These are phyloP conservation scores for Lactarius deliciosus DNA, from an alignment of 768 basidiomycete species.

Conservation along the genomic window DNA sequence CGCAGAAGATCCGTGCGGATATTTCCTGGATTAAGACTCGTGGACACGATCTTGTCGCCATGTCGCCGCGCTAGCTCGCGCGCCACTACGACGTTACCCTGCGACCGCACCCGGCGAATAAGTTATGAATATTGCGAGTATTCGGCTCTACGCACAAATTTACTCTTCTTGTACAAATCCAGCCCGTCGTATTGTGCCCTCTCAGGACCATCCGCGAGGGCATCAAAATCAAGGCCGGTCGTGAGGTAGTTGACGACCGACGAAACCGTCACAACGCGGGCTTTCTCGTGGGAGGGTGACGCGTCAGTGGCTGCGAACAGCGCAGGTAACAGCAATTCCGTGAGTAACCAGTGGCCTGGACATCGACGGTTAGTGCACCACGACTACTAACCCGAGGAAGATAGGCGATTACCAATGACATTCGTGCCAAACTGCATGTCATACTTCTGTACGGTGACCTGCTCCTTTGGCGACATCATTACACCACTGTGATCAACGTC, in stretches of 20 bases:
- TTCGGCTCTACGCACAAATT: slow-evolving; percentile 42
- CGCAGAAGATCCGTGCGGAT: slow-evolving; percentile 20
- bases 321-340: slow-evolving; percentile 50
- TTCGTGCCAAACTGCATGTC: slow-evolving; percentile 60
- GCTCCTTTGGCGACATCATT: slow-evolving; percentile 43
- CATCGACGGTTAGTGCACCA: background rate
- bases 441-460: slow-evolving; percentile 48
- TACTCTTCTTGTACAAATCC: slow-evolving; percentile 38
- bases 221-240: slow-evolving; percentile 40
- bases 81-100: slow-evolving; percentile 45
- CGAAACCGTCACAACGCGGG: slow-evolving; percentile 49
- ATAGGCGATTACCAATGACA: slow-evolving; percentile 42
- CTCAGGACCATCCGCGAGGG: slow-evolving; percentile 35
- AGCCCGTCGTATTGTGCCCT: slow-evolving; percentile 28
- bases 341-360: slow-evolving; percentile 61
- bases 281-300: slow-evolving; percentile 40
- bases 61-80: slow-evolving; percentile 49
- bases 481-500: slow-evolving; percentile 43
- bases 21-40: slow-evolving; percentile 43
- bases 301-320: slow-evolving; percentile 43
- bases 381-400: background rate
- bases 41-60: slow-evolving; percentile 47
- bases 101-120: background rate
- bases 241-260: slow-evolving; percentile 41
- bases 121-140: too few species aligned